Evolutionary conservation across 108 stramenopile species (phyloP).

Genomic region (Cyclotella choctawhatcheeana): DNA sequence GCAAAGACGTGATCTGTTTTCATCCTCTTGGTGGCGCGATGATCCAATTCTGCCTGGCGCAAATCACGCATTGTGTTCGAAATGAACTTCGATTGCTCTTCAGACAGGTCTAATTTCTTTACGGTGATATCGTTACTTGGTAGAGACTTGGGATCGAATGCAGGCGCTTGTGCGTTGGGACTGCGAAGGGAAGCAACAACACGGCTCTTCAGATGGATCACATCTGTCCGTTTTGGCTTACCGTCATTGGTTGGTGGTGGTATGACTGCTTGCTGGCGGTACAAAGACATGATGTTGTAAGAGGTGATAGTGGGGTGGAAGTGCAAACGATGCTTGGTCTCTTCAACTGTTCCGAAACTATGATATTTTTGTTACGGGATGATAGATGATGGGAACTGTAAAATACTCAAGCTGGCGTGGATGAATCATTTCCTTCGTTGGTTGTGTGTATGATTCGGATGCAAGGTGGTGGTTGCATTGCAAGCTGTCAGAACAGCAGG

Average conservation of each 20-base stretch:
- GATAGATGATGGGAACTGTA: too few species aligned
- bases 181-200: background rate
- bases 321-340: too few species aligned
- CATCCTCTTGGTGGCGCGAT: conserved; percentile 11
- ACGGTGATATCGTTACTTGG: background rate
- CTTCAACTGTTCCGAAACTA: too few species aligned
- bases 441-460: too few species aligned
- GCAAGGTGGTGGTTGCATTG: too few species aligned
- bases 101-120: conserved; percentile 18
- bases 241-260: background rate
- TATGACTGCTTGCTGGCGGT: conserved; percentile 8
- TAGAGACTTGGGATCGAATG: background rate
- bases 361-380: too few species aligned
- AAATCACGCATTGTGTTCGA: conserved; percentile 31
- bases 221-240: background rate
- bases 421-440: too few species aligned
- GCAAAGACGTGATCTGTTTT: conserved; percentile 2
- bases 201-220: background rate
- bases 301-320: too few species aligned
- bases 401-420: too few species aligned
- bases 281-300: background rate
- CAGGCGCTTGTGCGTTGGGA: background rate
- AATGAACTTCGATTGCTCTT: conserved; percentile 32
- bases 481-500: too few species aligned
- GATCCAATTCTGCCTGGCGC: conserved; percentile 4